These are phyloP conservation scores for Annulohypoxylon truncatum DNA, from an alignment of 2,329 filamentous ascomycete genomes.

Conservation along the genomic window DNA sequence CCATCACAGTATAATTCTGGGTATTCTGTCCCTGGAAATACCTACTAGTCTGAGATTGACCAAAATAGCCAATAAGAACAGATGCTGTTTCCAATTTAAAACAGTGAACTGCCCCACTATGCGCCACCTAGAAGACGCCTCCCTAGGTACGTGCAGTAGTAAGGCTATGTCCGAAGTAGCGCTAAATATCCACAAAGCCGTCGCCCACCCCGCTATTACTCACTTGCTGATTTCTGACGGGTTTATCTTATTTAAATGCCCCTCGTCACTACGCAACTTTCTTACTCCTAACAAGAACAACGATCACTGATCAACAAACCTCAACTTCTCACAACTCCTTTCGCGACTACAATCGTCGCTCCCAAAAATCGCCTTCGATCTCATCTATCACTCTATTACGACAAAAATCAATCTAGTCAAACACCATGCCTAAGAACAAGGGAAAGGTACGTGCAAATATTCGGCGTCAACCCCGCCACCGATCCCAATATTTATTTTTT, in stretches of 20 bases:
- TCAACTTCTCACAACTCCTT: conserved; percentile 3
- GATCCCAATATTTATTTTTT: conserved; percentile 26
- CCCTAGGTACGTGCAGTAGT: not conserved
- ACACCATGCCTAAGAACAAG: conserved; percentile 97
- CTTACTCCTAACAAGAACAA: conserved; percentile 33
- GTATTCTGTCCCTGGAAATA: not conserved
- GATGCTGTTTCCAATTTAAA: not conserved
- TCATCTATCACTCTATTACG: not conserved
- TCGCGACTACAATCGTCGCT: conserved; percentile 4
- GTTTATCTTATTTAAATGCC: conserved; percentile 39
- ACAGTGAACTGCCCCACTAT: conserved; percentile 12
- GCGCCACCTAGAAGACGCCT: not conserved
- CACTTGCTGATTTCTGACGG: conserved; percentile 23
- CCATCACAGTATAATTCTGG: not conserved
- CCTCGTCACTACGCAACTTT: conserved; percentile 44
- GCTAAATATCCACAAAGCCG: conserved; percentile 17
- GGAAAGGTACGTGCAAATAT: conserved; percentile 79
- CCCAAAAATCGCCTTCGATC: not conserved
- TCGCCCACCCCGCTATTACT: conserved; percentile 35
- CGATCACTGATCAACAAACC: conserved; percentile 33
- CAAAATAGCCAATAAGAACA: conserved; percentile 1
- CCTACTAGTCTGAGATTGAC: not conserved
- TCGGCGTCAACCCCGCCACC: conserved; percentile 25
- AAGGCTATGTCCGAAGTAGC: not conserved
- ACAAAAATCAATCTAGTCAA: not conserved